Conservation (phyloP, 805 yeast genomes). For the Candida silvicultrix region DNA sequence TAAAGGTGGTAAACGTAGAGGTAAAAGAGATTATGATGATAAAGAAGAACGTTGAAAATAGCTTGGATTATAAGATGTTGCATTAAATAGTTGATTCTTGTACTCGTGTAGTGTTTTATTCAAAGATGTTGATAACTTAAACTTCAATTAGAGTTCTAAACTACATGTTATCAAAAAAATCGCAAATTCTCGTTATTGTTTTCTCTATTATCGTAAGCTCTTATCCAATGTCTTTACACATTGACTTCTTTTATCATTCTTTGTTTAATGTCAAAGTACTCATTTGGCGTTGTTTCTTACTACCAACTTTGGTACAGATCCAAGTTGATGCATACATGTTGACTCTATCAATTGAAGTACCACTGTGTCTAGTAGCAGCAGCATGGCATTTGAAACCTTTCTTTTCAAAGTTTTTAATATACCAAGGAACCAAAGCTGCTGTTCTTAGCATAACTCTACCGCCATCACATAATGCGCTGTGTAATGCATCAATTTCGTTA, state of each 20-base stretch:
- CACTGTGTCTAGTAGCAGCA: slow-evolving; percentile 60
- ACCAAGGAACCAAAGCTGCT: slow-evolving; percentile 74
- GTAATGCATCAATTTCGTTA: slow-evolving; percentile 59
- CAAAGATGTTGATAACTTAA: no score
- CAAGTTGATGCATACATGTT: slow-evolving; percentile 89
- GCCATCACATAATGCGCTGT: slow-evolving; percentile 52
- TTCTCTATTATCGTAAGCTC: no score
- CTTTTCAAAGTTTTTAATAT: slow-evolving; percentile 58
- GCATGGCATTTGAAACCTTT: slow-evolving; percentile 64
- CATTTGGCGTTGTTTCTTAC: slow-evolving; percentile 19
- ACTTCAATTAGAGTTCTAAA: no score
- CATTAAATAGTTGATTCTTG: no score
- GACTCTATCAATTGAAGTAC: slow-evolving; percentile 66
- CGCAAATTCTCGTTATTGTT: no score
- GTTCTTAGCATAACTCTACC: slow-evolving; percentile 77
- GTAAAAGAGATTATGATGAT: slow-evolving; percentile 5
- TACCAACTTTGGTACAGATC: slow-evolving; percentile 56
- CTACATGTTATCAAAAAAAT: no score
- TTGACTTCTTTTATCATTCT: no score
- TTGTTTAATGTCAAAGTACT: slow-evolving; percentile 14
- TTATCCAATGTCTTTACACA: background rate
- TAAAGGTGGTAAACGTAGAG: slow-evolving; percentile 1
- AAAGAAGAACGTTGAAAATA: slow-evolving; percentile 4
- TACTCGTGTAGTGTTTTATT: no score
- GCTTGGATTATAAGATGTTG: no score